A percentile compares a stretch with the other conserved stretches of the same genome.
These are phyloP conservation scores for Herpotrichia juniperi DNA, from an alignment of 2,329 filamentous ascomycete species.

Conservation along the genomic window DNA sequence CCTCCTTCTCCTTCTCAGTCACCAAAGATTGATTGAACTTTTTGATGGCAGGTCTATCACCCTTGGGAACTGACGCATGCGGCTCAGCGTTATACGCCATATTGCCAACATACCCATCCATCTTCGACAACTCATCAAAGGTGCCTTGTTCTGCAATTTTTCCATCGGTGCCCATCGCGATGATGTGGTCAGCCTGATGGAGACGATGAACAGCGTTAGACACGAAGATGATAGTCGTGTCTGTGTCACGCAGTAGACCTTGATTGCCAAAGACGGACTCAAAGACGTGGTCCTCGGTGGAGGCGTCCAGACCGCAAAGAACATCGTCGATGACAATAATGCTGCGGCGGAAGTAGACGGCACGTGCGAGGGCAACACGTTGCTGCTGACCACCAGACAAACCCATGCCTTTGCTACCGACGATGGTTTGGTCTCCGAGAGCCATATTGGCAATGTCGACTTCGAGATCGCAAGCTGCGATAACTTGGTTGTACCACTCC, in stretches of 20 bases:
- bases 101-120: slow-evolving; percentile 33
- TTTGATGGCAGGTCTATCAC: slow-evolving; percentile 10
- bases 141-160: slow-evolving; percentile 44
- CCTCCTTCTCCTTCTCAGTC: slow-evolving; percentile 5
- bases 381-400: slow-evolving; percentile 58
- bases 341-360: slow-evolving; percentile 52
- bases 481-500: slow-evolving; percentile 30
- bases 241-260: slow-evolving; percentile 47
- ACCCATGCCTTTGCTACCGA: slow-evolving; percentile 54
- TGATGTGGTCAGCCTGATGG: slow-evolving; percentile 46
- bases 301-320: slow-evolving; percentile 53
- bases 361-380: slow-evolving; percentile 51
- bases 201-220: slow-evolving; percentile 27
- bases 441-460: slow-evolving; percentile 16
- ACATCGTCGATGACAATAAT: slow-evolving; percentile 56
- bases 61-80: neutral
- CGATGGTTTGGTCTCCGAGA: slow-evolving; percentile 43
- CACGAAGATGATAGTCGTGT: slow-evolving; percentile 21
- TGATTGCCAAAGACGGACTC: slow-evolving; percentile 47
- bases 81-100: slow-evolving; percentile 9
- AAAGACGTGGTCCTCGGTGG: slow-evolving; percentile 54
- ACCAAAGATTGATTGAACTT: slow-evolving; percentile 9
- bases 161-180: slow-evolving; percentile 43
- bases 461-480: slow-evolving; percentile 24
- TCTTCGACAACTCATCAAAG: slow-evolving; percentile 39